Evolutionary conservation across 2,329 filamentous ascomycete genomes (phyloP).

Genomic region (Pseudocercospora fuligena): DNA sequence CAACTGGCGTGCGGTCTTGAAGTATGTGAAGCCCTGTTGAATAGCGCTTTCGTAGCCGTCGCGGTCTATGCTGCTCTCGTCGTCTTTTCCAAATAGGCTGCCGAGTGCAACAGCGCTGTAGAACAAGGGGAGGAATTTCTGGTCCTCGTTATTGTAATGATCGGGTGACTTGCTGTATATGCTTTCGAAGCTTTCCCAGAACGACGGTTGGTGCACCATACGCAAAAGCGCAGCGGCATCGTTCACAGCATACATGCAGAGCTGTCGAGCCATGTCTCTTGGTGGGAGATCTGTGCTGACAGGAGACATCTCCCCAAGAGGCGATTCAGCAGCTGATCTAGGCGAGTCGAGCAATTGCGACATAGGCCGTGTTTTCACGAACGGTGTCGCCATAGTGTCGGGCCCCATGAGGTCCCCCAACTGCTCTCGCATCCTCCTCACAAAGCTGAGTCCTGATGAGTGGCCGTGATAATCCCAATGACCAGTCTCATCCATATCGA

Average conservation of each 20-base stretch:
- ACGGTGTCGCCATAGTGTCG: conserved; percentile 62
- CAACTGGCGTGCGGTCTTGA: conserved; percentile 53
- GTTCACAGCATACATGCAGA: conserved; percentile 65
- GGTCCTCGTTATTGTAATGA: conserved; percentile 51
- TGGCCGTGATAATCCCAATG: conserved; percentile 95
- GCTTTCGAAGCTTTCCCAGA: conserved; percentile 75
- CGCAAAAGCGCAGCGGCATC: conserved; percentile 68
- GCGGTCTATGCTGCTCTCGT: conserved; percentile 42
- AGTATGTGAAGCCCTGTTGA: conserved; percentile 57
- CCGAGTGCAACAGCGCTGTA: conserved; percentile 56
- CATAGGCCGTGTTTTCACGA: conserved; percentile 59
- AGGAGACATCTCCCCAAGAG: conserved; percentile 60
- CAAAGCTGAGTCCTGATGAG: conserved; percentile 88
- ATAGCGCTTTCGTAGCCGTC: conserved; percentile 53
- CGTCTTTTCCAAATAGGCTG: conserved; percentile 51
- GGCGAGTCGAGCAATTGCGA: conserved; percentile 72
- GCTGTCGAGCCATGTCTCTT: conserved; percentile 58
- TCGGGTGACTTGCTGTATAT: conserved; percentile 71
- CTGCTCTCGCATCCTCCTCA: conserved; percentile 84
- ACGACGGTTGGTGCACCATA: conserved; percentile 80
- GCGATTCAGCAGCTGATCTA: conserved; percentile 61
- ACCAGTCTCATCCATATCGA: conserved; percentile 89
- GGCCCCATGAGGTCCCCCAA: conserved; percentile 77
- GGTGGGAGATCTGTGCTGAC: conserved; percentile 69
- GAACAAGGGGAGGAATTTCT: conserved; percentile 54